Conservation (phyloP, 148 eudicot species). For the Diospyros lotus region DNA sequence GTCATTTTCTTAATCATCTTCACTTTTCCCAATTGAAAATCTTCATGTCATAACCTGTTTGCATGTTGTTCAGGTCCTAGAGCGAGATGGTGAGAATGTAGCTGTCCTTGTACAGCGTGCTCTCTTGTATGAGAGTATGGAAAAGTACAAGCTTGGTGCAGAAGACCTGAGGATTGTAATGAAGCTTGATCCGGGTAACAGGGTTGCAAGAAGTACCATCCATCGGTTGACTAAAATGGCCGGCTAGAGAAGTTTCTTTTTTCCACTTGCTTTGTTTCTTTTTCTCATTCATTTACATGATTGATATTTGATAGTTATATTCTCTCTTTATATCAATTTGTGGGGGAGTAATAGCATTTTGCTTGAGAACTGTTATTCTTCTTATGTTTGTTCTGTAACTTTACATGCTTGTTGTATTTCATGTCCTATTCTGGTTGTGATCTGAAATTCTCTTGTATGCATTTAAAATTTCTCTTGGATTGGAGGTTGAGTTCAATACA, state of each 20-base stretch:
- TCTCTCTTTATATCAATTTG: not conserved
- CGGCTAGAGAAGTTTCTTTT: conserved; percentile 25
- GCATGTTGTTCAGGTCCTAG: conserved; percentile 57
- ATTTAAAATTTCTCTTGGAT: not conserved
- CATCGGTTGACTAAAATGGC: conserved; percentile 93
- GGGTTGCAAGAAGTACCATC: conserved; percentile 89
- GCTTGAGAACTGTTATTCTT: conserved; percentile 6
- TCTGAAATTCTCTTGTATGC: not conserved
- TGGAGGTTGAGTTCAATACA: not conserved
- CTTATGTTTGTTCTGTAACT: conserved; percentile 1
- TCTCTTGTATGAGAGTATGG: conserved; percentile 94
- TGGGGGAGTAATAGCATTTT: conserved; percentile 4
- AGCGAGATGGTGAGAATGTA: conserved; percentile 53
- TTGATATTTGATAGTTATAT: conserved; percentile 12
- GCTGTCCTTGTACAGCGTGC: conserved; percentile 89
- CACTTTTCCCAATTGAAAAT: not conserved
- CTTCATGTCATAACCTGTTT: not conserved
- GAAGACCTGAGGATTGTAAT: conserved; percentile 91
- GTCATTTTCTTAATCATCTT: not conserved
- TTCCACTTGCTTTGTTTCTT: not conserved
- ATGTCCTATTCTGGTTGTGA: conserved; percentile 4
- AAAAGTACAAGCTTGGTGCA: conserved; percentile 93
- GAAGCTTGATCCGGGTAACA: conserved; percentile 87
- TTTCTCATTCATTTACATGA: conserved; percentile 21
- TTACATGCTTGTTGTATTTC: conserved; percentile 17